Evolutionary conservation across 2,329 filamentous ascomycete genomes (phyloP), one percentile per base, ranked within the genome.

Genomic region (Fusarium sp.): DNA sequence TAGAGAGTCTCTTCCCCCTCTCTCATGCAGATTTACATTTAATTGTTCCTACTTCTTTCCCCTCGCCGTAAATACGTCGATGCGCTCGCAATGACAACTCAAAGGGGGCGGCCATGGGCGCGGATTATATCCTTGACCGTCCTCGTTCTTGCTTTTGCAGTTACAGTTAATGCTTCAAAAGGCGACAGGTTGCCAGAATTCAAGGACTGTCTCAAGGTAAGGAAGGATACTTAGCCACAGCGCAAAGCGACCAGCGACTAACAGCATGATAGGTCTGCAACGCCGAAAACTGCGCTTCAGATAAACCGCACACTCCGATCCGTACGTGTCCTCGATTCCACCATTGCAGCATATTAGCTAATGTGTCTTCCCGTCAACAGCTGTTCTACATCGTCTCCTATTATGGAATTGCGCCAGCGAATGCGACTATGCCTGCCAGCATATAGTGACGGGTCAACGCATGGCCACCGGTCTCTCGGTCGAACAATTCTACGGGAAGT

Each of bases 361-460:
- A 76, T 53, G 49, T 53, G 71, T 74, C 37, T 72, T 59, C 49
- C 40, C 40, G 43, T 42, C 59, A 47, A 56, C 77, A 97, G 94
- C 96, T 68, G 79, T 97, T 74, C 89, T 92, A 81, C 94, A 91
- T 78, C 93, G 93, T 67, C 86, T 98, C 73, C 90, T 98, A 77
- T 83, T 98, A 79, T 99, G 96, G 96, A 90, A 89, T 78, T 99
- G 96, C 83, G 88, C 92, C 66, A 86, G 92, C 77, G 95, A 99
- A 87, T 99, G 96, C 89, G 94, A 99, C 85, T 97, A 99, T 84
- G 91, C 93, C 66, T 99, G 96, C 85, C 96, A 99, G 80, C 95
- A 97, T 85, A 91, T 97, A 79, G 86, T 97, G 64, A 98, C 96
- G 59, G 82, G 88, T 73, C 82, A 83, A 62, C 93, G 95, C 69